Percentiles rank a stretch among this genome's conserved stretches.
These are phyloP conservation scores for Ogataea philodendri DNA, from an alignment of 805 yeast species.

Conservation along the genomic window DNA sequence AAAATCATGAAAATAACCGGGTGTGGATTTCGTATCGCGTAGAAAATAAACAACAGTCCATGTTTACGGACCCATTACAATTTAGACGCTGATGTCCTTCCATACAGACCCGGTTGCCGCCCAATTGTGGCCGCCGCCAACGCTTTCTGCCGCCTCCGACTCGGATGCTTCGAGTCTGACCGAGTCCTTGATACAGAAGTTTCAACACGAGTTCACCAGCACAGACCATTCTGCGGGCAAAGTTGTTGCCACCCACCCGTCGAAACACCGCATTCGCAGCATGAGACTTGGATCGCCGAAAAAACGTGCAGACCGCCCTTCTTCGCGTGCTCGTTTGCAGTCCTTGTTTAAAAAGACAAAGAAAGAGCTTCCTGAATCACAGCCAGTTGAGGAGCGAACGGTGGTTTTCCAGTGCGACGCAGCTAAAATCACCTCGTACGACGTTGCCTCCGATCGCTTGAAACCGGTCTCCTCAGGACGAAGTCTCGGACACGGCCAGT, in stretches of 20 bases:
- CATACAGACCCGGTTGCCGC: slow-evolving; percentile 1
- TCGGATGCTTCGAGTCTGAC: slow-evolving; percentile 19
- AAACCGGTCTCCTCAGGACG: slow-evolving; percentile 35
- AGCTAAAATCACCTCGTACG: slow-evolving; percentile 22
- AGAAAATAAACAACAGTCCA: slow-evolving; percentile 1
- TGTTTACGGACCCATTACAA: neutral
- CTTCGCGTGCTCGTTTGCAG: slow-evolving; percentile 17
- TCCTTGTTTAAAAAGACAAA: slow-evolving; percentile 17
- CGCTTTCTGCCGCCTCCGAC: neutral
- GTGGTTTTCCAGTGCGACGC: slow-evolving; percentile 11
- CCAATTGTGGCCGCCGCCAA: neutral
- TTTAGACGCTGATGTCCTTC: neutral
- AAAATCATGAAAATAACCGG: no score
- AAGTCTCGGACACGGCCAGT: slow-evolving; percentile 57
- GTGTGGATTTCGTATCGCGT: slow-evolving; percentile 6
- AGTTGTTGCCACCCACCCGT: neutral
- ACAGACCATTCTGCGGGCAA: neutral
- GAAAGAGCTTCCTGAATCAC: slow-evolving; percentile 5
- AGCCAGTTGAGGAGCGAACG: slow-evolving; percentile 10
- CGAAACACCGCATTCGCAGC: slow-evolving; percentile 10
- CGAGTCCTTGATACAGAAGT: slow-evolving; percentile 18
- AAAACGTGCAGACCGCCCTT: slow-evolving; percentile 13
- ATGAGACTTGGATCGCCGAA: slow-evolving; percentile 18
- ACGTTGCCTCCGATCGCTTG: slow-evolving; percentile 2
- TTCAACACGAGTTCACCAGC: slow-evolving; percentile 18